phyloP scores from a whole-genome alignment of 176 grass and related monocot genomes.

The Oryza meyeriana region DNA sequence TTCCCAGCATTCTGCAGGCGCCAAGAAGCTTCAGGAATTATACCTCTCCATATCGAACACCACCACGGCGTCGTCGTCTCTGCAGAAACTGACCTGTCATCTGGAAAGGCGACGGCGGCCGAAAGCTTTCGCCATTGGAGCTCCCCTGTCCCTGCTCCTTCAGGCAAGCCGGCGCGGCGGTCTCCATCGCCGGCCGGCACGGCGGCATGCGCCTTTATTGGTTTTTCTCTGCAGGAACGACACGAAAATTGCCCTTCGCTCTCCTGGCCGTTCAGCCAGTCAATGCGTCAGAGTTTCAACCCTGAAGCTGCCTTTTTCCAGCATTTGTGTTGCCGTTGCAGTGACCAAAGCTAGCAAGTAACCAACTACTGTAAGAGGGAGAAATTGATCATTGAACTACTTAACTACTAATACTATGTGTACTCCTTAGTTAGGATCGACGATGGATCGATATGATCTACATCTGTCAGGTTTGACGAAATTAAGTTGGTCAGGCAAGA shows the following conservation, averaged over 20 bases:
- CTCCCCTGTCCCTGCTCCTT: not conserved
- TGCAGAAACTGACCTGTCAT: not conserved
- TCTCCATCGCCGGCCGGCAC: not conserved
- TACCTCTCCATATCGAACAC: constrained; percentile 32
- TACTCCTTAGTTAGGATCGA: no score
- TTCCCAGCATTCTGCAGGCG: no score
- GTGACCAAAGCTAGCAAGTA: not conserved
- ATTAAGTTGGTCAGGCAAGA: not conserved
- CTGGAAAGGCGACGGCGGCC: not conserved
- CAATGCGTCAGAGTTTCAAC: not conserved
- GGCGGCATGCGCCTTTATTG: not conserved
- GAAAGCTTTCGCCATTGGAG: not conserved
- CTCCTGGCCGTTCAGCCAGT: not conserved
- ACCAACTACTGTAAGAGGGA: not conserved
- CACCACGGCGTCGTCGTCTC: not conserved
- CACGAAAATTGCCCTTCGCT: not conserved
- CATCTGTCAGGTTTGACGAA: not conserved
- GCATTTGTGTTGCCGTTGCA: not conserved
- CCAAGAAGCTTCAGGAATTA: constrained; percentile 29
- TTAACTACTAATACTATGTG: no score
- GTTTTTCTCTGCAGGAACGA: not conserved
- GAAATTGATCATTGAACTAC: no score
- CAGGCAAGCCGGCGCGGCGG: not conserved
- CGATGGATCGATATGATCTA: not conserved
- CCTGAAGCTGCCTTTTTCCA: not conserved